Evolutionary conservation across 768 basidiomycete species (phyloP).

Genomic region (Lanmaoa rubissima): DNA sequence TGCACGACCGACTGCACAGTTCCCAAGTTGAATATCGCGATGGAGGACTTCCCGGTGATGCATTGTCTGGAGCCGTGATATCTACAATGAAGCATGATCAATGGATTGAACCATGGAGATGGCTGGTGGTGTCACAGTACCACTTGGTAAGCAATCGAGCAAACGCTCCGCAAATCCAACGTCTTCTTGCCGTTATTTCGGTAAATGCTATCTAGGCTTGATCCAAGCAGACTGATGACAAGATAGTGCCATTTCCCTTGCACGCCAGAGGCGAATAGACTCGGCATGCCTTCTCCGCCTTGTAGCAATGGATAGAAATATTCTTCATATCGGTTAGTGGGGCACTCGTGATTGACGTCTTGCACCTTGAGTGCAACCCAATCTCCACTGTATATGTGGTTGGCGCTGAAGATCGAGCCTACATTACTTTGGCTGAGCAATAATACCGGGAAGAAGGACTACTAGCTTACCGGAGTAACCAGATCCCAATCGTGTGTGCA

Average conservation of each 20-base stretch:
- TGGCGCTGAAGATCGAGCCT: constrained; percentile 73
- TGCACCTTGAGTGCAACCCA: constrained; percentile 77
- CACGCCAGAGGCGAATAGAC: constrained; percentile 60
- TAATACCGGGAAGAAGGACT: neutral
- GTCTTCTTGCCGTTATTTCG: constrained; percentile 51
- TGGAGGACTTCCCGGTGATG: constrained; percentile 71
- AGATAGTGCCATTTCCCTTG: constrained; percentile 65
- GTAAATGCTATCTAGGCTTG: constrained; percentile 64
- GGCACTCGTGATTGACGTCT: constrained; percentile 65
- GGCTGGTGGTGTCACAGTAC: constrained; percentile 39
- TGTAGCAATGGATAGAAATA: constrained; percentile 66
- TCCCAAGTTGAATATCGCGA: constrained; percentile 78
- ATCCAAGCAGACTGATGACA: constrained; percentile 73
- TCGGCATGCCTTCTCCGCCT: constrained; percentile 73
- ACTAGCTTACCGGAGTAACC: constrained; percentile 64
- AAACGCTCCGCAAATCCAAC: constrained; percentile 71
- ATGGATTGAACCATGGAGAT: constrained; percentile 1
- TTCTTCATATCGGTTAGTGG: constrained; percentile 73
- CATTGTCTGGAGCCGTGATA: constrained; percentile 71
- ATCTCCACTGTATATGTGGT: constrained; percentile 52
- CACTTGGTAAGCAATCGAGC: constrained; percentile 74
- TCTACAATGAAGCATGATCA: constrained; percentile 41
- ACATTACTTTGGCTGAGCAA: constrained; percentile 4
- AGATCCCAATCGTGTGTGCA: constrained; percentile 60
- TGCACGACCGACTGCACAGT: constrained; percentile 62